Evolutionary conservation across 768 basidiomycete genomes (phyloP).

Genomic region (Kwoniella bestiolae): DNA sequence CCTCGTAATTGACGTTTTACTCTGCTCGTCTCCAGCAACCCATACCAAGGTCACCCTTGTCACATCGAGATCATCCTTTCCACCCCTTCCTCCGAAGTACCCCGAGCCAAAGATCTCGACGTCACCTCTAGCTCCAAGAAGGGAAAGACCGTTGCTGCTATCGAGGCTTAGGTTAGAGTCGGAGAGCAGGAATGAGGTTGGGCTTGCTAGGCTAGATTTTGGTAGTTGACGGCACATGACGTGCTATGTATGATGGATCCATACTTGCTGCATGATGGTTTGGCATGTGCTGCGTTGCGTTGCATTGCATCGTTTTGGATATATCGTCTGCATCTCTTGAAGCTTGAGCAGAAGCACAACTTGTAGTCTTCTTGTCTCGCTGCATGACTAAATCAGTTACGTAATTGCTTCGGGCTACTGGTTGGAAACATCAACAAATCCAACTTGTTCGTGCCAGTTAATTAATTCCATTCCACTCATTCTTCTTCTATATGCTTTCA

Average conservation of each 20-base stretch:
- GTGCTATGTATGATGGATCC: slow-evolving; percentile 45
- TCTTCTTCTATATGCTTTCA: background rate
- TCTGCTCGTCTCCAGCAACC: slow-evolving; percentile 64
- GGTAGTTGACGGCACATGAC: slow-evolving; percentile 20
- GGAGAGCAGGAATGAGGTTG: too few species aligned
- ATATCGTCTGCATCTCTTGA: too few species aligned
- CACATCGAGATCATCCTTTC: slow-evolving; percentile 89
- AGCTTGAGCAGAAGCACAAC: too few species aligned
- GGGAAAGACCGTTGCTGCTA: slow-evolving; percentile 55
- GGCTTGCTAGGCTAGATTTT: slow-evolving; percentile 3
- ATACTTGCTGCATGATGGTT: slow-evolving; percentile 22
- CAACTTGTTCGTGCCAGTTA: background rate
- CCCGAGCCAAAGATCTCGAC: slow-evolving; percentile 84
- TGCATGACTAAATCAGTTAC: too few species aligned
- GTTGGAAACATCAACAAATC: background rate
- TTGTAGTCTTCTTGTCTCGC: too few species aligned
- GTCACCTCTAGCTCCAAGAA: slow-evolving; percentile 60
- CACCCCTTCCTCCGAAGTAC: slow-evolving; percentile 77
- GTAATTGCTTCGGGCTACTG: too few species aligned
- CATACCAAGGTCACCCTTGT: slow-evolving; percentile 96
- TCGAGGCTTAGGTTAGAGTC: slow-evolving; percentile 51
- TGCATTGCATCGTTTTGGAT: too few species aligned
- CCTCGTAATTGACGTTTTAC: background rate
- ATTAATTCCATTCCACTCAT: background rate
- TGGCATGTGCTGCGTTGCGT: too few species aligned